Base-by-base conservation (phyloP, 345 rosid species). In the Nephelium lappaceum region DNA sequence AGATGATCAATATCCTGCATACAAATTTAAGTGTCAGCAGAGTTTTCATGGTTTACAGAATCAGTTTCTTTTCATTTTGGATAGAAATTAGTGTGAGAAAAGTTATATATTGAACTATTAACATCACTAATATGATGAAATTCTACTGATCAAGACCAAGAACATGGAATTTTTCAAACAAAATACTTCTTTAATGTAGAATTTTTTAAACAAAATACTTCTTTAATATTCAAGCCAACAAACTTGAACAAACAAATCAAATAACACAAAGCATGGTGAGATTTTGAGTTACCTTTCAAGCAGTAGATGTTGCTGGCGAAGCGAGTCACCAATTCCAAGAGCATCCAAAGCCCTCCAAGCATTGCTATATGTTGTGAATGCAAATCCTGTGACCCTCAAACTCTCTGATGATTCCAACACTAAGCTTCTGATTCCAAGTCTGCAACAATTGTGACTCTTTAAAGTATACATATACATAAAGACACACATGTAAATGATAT, bases 341-440 rank as follows among this genome's bases (percentile, higher is more conserved):
- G 87, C 92, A 73, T 91, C 98, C 80, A 92, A 79, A 47, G 95
- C 95, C 77, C 79, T 92, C 98, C 95, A 91, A 72, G 89, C 96
- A 64, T 93, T 93, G 47, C 81, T 65, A 91, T 88, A 94, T 18
- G 62, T 78, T 0, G 81, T 14, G 4, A 92, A 62, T 2, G 93
- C 93, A 76, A 89, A 91, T 42, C 96, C 96, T 6, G 88, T 75
- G 21, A 53, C 78, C 78, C 96, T 88, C 78, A 95, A 84, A 14
- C 5, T 61, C 1, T 87, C 91, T 4, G 91, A 86, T 27, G 95
- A 88, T 82, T 93, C 97, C 83, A 95, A 79, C 31, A 91, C 94
- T 67, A 88, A 60, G 87, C 93, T 90, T 72, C 82, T 73, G 41
- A 93, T 83, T 72, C 97, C 98, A 77, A 84, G 86, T 86, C 98